Evolutionary conservation across 208 protist genomes (phyloP).

Genomic region (Crithidia bombi): DNA sequence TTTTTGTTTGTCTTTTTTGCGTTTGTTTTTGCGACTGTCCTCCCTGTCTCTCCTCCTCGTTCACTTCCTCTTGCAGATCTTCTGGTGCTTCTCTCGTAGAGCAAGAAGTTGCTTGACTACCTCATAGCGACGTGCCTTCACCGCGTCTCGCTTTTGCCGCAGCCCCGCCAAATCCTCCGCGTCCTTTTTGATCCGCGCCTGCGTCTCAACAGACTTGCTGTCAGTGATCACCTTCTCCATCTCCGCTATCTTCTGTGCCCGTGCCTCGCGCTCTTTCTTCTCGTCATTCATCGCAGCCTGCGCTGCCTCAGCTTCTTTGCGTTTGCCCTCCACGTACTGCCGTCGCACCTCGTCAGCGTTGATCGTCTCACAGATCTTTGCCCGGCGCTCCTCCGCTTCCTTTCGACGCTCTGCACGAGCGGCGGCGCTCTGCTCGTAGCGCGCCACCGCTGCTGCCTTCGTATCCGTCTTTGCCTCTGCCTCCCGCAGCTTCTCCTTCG

Average conservation of each 20-base stretch:
- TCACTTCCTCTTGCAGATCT: conserved; percentile 51
- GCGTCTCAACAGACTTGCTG: conserved; percentile 38
- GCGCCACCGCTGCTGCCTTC: conserved; percentile 31
- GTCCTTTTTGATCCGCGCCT: conserved; percentile 33
- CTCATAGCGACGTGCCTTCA: conserved; percentile 28
- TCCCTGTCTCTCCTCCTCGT: conserved; percentile 6
- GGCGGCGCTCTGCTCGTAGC: conserved; percentile 23
- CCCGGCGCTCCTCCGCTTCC: conserved; percentile 38
- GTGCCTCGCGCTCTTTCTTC: conserved; percentile 25
- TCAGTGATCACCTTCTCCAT: conserved; percentile 52
- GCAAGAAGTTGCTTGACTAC: conserved; percentile 17
- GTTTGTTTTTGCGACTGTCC: neutral
- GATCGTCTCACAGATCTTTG: conserved; percentile 36
- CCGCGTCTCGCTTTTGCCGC: conserved; percentile 42
- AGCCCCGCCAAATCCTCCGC: conserved; percentile 42
- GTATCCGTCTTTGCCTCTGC: conserved; percentile 28
- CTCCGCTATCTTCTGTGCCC: conserved; percentile 29
- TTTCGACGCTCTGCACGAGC: conserved; percentile 29
- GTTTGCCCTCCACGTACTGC: conserved; percentile 25
- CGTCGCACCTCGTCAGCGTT: conserved; percentile 39
- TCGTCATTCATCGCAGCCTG: conserved; percentile 23
- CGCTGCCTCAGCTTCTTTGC: conserved; percentile 19
- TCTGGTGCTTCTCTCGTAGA: conserved; percentile 41
- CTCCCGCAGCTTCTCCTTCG: conserved; percentile 28
- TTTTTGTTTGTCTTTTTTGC: neutral